These are phyloP conservation scores for Tricholoma furcatifolium DNA, from an alignment of 768 basidiomycete genomes.

Conservation along the genomic window DNA sequence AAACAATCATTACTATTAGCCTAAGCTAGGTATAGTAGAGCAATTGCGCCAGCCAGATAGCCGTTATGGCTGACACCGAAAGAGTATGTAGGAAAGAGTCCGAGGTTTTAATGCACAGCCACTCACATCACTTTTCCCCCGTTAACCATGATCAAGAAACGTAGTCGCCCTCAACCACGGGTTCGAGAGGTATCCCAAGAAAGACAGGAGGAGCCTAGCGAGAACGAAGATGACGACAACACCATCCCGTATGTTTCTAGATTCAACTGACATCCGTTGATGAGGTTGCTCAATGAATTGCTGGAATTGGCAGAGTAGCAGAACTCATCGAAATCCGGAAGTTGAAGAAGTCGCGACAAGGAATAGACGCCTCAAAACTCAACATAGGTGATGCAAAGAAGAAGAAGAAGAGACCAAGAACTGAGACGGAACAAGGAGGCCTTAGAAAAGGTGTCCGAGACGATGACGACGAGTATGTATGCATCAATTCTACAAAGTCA, in stretches of 20 bases:
- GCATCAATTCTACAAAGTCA: background rate
- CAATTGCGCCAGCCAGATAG: background rate
- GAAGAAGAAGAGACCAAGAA: constrained; percentile 54
- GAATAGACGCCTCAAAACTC: constrained; percentile 84
- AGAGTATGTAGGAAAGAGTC: background rate
- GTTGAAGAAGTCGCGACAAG: constrained; percentile 67
- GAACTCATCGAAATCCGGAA: constrained; percentile 86
- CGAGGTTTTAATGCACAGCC: constrained; percentile 13
- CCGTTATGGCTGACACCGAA: background rate
- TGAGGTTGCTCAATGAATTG: constrained; percentile 5
- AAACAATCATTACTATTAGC: too few relatives aligned
- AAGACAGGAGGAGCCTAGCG: constrained; percentile 31
- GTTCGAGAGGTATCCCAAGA: constrained; percentile 50
- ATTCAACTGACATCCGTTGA: constrained; percentile 1
- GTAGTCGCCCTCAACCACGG: constrained; percentile 61
- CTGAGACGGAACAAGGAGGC: constrained; percentile 52
- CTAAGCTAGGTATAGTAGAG: too few relatives aligned
- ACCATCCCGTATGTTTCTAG: constrained; percentile 44
- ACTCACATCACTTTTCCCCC: background rate
- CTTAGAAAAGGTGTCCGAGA: constrained; percentile 48
- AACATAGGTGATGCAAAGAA: constrained; percentile 81
- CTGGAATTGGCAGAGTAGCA: constrained; percentile 51
- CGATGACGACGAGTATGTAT: constrained; percentile 64
- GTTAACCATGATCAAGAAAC: constrained; percentile 66
- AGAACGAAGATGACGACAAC: constrained; percentile 37